Percentiles rank a stretch among this genome's conserved stretches.
These are phyloP conservation scores for Paraconiothyrium sp. DNA, from an alignment of 2,329 filamentous ascomycete species.

Conservation along the genomic window DNA sequence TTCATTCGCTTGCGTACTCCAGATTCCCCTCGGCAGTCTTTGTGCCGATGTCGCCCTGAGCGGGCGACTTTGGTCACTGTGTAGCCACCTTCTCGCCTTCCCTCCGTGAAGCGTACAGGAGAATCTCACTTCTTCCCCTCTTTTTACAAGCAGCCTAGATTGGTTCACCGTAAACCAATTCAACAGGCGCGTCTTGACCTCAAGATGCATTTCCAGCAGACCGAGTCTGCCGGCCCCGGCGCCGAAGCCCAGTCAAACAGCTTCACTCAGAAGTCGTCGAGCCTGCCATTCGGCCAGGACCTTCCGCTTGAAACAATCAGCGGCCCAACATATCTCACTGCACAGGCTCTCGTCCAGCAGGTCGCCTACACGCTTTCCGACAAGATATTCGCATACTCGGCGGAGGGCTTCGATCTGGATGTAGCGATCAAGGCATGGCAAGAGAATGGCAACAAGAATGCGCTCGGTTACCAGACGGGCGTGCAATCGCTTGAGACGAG, in stretches of 20 bases:
- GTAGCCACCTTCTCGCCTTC: conserved; percentile 28
- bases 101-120: conserved; percentile 28
- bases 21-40: conserved; percentile 34
- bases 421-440: conserved; percentile 83
- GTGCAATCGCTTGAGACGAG: conserved; percentile 87
- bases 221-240: conserved; percentile 49
- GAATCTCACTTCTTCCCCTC: conserved; percentile 10
- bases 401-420: conserved; percentile 91
- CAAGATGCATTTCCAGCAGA: conserved; percentile 51
- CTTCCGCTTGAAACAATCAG: conserved; percentile 69
- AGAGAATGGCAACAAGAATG: conserved; percentile 74
- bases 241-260: conserved; percentile 43
- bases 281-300: conserved; percentile 63
- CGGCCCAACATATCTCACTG: conserved; percentile 91
- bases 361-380: conserved; percentile 94
- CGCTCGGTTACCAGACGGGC: conserved; percentile 80
- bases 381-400: conserved; percentile 97
- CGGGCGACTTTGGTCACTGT: conserved; percentile 28
- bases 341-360: conserved; percentile 93
- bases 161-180: conserved; percentile 18
- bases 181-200: conserved; percentile 24
- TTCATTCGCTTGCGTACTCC: conserved; percentile 29
- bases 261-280: conserved; percentile 57
- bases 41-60: conserved; percentile 42
- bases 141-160: conserved; percentile 21